These are phyloP conservation scores for Phytophthora kernoviae DNA, from an alignment of 352 stramenopile genomes.

Conservation along the genomic window DNA sequence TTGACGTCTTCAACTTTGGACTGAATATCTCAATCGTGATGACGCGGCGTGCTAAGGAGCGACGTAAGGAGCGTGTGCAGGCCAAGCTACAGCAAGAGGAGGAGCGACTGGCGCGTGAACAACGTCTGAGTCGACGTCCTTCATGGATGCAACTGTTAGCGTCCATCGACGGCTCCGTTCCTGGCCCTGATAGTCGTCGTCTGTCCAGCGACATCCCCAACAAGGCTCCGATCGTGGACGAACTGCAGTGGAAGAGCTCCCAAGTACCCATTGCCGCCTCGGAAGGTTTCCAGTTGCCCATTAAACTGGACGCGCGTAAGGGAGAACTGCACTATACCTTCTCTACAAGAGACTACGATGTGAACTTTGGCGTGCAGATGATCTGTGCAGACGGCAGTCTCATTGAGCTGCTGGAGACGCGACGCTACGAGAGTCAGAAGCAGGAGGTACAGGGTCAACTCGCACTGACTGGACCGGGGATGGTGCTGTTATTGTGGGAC, in stretches of 20 bases:
- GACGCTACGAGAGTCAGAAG: slow-evolving; percentile 74
- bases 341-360: slow-evolving; percentile 71
- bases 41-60: slow-evolving; percentile 82
- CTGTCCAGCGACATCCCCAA: slow-evolving; percentile 19
- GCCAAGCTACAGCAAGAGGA: slow-evolving; percentile 58
- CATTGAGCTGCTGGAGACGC: slow-evolving; percentile 53
- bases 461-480: slow-evolving; percentile 52
- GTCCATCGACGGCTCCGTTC: slow-evolving; percentile 50
- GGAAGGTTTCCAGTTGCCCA: slow-evolving; percentile 69
- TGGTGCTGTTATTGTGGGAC: slow-evolving; percentile 77
- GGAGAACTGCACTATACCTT: slow-evolving; percentile 70
- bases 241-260: slow-evolving; percentile 80
- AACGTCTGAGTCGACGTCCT: slow-evolving; percentile 44
- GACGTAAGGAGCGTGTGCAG: slow-evolving; percentile 60
- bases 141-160: slow-evolving; percentile 66
- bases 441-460: slow-evolving; percentile 48
- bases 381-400: slow-evolving; percentile 60
- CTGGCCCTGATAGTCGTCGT: slow-evolving; percentile 12
- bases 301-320: slow-evolving; percentile 68
- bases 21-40: slow-evolving; percentile 34
- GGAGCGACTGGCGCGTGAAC: slow-evolving; percentile 42
- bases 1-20: slow-evolving; percentile 20
- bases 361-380: slow-evolving; percentile 79
- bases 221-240: slow-evolving; percentile 46
- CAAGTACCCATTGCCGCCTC: slow-evolving; percentile 72